These are phyloP conservation scores for Cladorrhinum samala DNA, from an alignment of 495 filamentous ascomycete genomes.

Conservation along the genomic window DNA sequence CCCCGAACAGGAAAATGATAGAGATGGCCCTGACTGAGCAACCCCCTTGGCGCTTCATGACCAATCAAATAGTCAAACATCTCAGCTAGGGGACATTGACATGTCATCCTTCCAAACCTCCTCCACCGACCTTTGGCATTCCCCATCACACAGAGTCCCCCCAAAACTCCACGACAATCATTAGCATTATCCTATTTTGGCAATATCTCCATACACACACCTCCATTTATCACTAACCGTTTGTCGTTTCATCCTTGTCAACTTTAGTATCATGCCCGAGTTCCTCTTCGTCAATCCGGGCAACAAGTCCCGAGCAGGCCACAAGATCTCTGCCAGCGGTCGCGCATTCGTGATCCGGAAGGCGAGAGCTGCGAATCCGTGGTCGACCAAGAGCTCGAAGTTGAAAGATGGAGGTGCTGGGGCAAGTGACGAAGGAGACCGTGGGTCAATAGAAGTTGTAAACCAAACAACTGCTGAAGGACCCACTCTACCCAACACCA, in stretches of 20 bases:
- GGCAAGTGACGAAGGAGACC: background rate
- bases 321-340: slow-evolving; percentile 14
- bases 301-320: slow-evolving; percentile 8
- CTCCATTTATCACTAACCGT: background rate
- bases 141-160: background rate
- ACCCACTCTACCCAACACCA: too few species aligned
- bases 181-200: slow-evolving; percentile 8
- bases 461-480: background rate
- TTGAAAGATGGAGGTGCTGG: background rate
- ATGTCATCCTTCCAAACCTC: background rate
- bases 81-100: background rate
- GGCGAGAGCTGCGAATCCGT: slow-evolving; percentile 13
- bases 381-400: slow-evolving; percentile 16
- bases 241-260: background rate
- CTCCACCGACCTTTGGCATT: background rate
- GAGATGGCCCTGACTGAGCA: background rate
- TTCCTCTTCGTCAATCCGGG: slow-evolving; percentile 18
- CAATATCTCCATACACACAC: background rate
- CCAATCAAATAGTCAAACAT: background rate
- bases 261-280: background rate
- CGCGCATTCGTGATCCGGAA: slow-evolving; percentile 20
- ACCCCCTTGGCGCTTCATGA: background rate
- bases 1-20: background rate
- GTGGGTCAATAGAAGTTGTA: background rate
- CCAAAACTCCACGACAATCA: background rate